Percentiles rank a stretch among this genome's conserved stretches.
Conservation (phyloP, 2,329 filamentous ascomycete genomes). For the Biscogniauxia mediterranea region DNA sequence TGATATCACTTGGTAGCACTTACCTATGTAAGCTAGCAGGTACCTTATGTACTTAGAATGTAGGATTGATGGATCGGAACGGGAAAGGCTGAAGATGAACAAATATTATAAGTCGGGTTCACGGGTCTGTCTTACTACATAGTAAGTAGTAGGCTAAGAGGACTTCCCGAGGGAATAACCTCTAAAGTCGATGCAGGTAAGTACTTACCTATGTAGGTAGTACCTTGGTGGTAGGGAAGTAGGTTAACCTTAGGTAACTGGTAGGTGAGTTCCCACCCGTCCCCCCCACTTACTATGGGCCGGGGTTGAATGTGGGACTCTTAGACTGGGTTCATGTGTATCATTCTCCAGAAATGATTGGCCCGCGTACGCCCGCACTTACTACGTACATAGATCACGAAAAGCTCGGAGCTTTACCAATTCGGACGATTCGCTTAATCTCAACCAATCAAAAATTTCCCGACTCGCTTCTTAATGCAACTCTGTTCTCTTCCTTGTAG, state of each 20-base stretch:
- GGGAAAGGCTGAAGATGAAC: background rate
- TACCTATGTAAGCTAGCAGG: too few species aligned
- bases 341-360: background rate
- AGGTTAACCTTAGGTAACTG: too few species aligned
- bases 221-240: too few species aligned
- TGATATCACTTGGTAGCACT: too few species aligned
- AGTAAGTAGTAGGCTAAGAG: too few species aligned
- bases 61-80: background rate
- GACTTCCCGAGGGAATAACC: too few species aligned
- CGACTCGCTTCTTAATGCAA: slow-evolving; percentile 32
- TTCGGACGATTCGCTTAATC: slow-evolving; percentile 28
- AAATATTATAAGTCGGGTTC: background rate
- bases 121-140: background rate
- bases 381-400: slow-evolving; percentile 13
- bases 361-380: background rate
- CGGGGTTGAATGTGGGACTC: background rate
- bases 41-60: background rate
- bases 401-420: slow-evolving; percentile 17
- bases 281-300: background rate
- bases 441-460: slow-evolving; percentile 29
- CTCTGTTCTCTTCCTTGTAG: slow-evolving; percentile 17
- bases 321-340: background rate
- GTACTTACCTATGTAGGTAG: too few species aligned
- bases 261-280: too few species aligned
- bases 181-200: too few species aligned